A percentile compares a stretch with the other conserved stretches of the same genome.
Conservation (phyloP, 345 rosid genomes). For the Gossypium australe region DNA sequence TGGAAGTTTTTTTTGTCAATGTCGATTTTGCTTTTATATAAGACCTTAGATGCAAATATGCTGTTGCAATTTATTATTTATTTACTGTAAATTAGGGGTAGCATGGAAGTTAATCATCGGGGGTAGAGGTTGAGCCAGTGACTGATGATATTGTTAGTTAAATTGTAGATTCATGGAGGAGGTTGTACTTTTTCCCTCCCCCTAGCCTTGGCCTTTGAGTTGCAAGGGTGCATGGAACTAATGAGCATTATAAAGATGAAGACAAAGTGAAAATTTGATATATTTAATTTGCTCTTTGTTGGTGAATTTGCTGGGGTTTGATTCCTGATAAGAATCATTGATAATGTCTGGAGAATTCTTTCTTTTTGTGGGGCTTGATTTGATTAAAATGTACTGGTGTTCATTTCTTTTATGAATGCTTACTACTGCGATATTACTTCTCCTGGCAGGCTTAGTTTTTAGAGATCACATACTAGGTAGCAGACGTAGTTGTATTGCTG, state of each 20-base stretch:
- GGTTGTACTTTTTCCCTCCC: not conserved
- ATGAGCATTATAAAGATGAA: not conserved
- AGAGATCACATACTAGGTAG: slow-evolving; percentile 21
- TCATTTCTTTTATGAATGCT: not conserved
- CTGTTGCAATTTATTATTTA: not conserved
- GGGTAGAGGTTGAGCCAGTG: not conserved
- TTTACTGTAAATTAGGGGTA: not conserved
- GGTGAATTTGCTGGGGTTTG: not conserved
- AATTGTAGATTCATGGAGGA: not conserved
- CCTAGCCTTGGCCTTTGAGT: not conserved
- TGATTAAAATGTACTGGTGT: not conserved
- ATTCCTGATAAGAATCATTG: not conserved
- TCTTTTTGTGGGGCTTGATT: not conserved
- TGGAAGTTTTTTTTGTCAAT: not conserved
- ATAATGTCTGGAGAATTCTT: not conserved
- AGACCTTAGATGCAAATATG: not conserved
- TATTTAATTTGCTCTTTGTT: not conserved
- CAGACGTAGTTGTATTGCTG: slow-evolving; percentile 6
- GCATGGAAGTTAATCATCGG: not conserved
- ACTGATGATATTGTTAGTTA: not conserved
- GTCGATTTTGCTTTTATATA: not conserved
- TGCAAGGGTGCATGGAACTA: not conserved
- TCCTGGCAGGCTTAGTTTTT: slow-evolving; percentile 40
- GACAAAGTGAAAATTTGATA: not conserved
- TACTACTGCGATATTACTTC: slow-evolving; percentile 2